Evolutionary conservation across 441 rosid genomes (phyloP), one percentile per base, ranked within the genome.

Genomic region (Hura crepitans): DNA sequence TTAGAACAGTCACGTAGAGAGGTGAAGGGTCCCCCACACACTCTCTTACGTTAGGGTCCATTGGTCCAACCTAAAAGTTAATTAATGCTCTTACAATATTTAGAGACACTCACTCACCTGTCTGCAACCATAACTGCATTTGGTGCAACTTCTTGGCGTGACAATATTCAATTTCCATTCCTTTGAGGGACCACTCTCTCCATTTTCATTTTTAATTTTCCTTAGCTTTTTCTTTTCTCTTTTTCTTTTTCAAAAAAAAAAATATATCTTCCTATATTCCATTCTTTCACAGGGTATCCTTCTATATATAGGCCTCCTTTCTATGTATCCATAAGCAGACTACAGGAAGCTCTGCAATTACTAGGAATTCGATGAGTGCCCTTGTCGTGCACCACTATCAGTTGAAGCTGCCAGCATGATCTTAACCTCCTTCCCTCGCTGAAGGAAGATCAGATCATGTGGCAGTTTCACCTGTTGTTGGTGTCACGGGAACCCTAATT

Each of bases 381-480:
- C 54, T 70, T 58, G 69, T 78, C 87, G 92, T 79, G 95, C 84
- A 75, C 82, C 82, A 76, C 65, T 84, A 85, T 80, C 97, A 79
- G 98, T 79, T 95, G 95, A 95, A 95, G 99, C 99, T 95, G 99
- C 99, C 98, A 95, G 99, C 99, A 90, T 95, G 99, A 95, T 95
- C 99, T 95, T 72, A 86, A 75, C 83, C 58, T 83, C 33, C 77
- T 77, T 79, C 72, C 65, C 56, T 39, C 13, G 39, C 35, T 6
- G 83, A 77, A 88, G 77, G 70, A 74, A 70, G 85, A 80, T 80
- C 77, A 93, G 96, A 91, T 93, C 98, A 87, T 91, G 74, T 83
- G 94, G 97, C 79, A 83, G 91, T 78, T 91, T 93, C 97, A 87
- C 89, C 98, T 47, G 90, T 79, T 91, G 86, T 73, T 82, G 87